These are phyloP conservation scores for Coemansia asiatica DNA, from an alignment of 192 early-diverging fungal genomes.

Conservation along the genomic window DNA sequence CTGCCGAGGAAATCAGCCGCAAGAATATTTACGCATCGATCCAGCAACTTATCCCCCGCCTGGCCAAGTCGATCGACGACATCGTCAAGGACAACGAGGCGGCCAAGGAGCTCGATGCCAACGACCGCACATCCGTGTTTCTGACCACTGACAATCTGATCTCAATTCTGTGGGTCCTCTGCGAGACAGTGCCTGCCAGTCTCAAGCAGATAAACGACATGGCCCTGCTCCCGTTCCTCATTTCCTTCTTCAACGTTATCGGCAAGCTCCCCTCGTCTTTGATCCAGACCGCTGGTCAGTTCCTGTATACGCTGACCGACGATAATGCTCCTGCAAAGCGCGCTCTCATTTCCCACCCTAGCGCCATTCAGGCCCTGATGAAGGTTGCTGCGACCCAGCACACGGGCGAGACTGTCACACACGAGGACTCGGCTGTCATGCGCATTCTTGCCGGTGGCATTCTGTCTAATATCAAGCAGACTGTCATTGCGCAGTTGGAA, in stretches of 20 bases:
- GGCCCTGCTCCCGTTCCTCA: slow-evolving; percentile 63
- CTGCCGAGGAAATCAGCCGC: slow-evolving; percentile 43
- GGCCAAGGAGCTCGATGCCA: slow-evolving; percentile 36
- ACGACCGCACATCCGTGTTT: slow-evolving; percentile 49
- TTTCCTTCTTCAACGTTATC: slow-evolving; percentile 64
- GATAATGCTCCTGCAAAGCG: slow-evolving; percentile 65
- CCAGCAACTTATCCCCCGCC: slow-evolving; percentile 40
- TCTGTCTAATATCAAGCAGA: slow-evolving; percentile 51
- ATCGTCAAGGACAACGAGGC: slow-evolving; percentile 35
- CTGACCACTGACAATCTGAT: slow-evolving; percentile 51
- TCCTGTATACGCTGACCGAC: slow-evolving; percentile 80
- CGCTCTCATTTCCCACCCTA: slow-evolving; percentile 59
- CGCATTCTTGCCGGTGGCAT: slow-evolving; percentile 70
- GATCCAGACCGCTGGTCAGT: slow-evolving; percentile 64
- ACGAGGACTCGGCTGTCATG: slow-evolving; percentile 63
- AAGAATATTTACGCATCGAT: slow-evolving; percentile 43
- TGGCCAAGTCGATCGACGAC: slow-evolving; percentile 48
- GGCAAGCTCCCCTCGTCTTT: slow-evolving; percentile 39
- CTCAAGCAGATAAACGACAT: slow-evolving; percentile 68
- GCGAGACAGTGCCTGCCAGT: slow-evolving; percentile 70
- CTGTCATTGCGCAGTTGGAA: slow-evolving; percentile 28
- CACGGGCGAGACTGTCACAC: neutral
- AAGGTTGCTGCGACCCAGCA: slow-evolving; percentile 45
- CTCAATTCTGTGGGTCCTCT: slow-evolving; percentile 49
- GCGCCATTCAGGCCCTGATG: slow-evolving; percentile 57